phyloP scores from a whole-genome alignment of 192 early-diverging fungal species.

The Coemansia sp. region DNA sequence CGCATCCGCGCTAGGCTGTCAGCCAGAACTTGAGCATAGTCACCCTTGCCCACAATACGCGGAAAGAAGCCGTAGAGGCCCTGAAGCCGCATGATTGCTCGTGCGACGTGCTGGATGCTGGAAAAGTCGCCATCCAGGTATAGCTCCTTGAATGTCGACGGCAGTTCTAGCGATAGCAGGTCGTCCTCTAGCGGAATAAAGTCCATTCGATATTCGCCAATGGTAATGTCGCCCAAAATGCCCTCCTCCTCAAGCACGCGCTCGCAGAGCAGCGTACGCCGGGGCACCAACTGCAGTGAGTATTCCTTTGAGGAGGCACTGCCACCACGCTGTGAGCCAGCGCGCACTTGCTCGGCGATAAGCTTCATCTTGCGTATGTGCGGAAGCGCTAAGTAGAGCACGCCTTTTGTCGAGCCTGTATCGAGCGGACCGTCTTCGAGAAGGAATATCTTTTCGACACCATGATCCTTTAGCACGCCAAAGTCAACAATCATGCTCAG shows the following conservation, averaged over 20 bases:
- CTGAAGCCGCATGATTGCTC: constrained; percentile 88
- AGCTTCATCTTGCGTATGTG: constrained; percentile 75
- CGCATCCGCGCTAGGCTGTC: constrained; percentile 85
- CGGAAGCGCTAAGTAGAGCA: constrained; percentile 86
- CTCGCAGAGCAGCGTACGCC: constrained; percentile 86
- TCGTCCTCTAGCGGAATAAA: constrained; percentile 89
- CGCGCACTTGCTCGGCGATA: constrained; percentile 62
- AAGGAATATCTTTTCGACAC: constrained; percentile 91
- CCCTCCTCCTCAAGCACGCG: constrained; percentile 92
- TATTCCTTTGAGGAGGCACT: constrained; percentile 47
- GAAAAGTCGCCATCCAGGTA: constrained; percentile 61
- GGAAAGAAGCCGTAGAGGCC: constrained; percentile 85
- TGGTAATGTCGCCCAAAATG: constrained; percentile 78
- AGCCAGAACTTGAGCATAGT: constrained; percentile 67
- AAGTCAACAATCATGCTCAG: constrained; percentile 87
- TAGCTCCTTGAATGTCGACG: constrained; percentile 73
- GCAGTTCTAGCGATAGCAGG: constrained; percentile 84
- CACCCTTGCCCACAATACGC: constrained; percentile 86
- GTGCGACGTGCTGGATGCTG: constrained; percentile 34
- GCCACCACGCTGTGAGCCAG: constrained; percentile 7
- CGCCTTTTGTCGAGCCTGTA: constrained; percentile 61
- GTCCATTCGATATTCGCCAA: constrained; percentile 89
- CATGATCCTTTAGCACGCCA: constrained; percentile 88
- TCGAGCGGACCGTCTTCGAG: constrained; percentile 64
- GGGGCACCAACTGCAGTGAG: constrained; percentile 84